Evolutionary conservation across 768 basidiomycete species (phyloP).

Genomic region (Pleurotus tuber-regium): DNA sequence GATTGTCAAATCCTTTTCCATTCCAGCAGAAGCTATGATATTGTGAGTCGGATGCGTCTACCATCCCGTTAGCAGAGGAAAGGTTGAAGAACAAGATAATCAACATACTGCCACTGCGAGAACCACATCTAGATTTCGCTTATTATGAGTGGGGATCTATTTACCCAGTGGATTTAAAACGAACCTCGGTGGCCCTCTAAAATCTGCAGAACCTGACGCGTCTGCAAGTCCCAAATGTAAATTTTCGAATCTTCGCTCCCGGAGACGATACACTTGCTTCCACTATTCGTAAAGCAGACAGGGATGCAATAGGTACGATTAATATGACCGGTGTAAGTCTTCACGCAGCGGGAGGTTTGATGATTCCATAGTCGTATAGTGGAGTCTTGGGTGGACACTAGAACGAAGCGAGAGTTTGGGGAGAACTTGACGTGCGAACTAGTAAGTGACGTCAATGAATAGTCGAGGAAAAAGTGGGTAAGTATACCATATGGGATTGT

Average conservation of each 20-base stretch:
- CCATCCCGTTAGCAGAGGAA: slow-evolving; percentile 9
- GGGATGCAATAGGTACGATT: slow-evolving; percentile 85
- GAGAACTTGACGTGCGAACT: slow-evolving; percentile 91
- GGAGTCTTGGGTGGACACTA: slow-evolving; percentile 92
- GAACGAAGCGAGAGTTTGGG: slow-evolving; percentile 86
- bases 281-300: slow-evolving; percentile 62
- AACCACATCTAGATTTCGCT: slow-evolving; percentile 48
- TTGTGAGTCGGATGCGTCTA: slow-evolving; percentile 75
- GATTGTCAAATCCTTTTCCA: slow-evolving; percentile 87
- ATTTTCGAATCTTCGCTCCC: slow-evolving; percentile 91
- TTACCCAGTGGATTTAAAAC: slow-evolving; percentile 12
- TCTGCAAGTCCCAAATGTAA: slow-evolving; percentile 89
- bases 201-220: slow-evolving; percentile 68
- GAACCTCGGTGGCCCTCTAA: slow-evolving; percentile 81
- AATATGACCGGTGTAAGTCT: slow-evolving; percentile 86
- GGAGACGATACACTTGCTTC: slow-evolving; percentile 74
- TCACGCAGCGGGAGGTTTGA: slow-evolving; percentile 85
- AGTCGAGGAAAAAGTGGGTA: slow-evolving; percentile 5
- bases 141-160: slow-evolving; percentile 8
- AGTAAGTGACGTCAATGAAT: slow-evolving; percentile 12
- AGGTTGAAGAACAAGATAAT: slow-evolving; percentile 10
- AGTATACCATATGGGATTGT: slow-evolving; percentile 85
- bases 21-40: slow-evolving; percentile 84
- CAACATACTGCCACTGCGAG: slow-evolving; percentile 70
- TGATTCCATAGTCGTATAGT: slow-evolving; percentile 95